Evolutionary conservation across 345 rosid species (phyloP).

Genomic region (Syzygium oleosum): DNA sequence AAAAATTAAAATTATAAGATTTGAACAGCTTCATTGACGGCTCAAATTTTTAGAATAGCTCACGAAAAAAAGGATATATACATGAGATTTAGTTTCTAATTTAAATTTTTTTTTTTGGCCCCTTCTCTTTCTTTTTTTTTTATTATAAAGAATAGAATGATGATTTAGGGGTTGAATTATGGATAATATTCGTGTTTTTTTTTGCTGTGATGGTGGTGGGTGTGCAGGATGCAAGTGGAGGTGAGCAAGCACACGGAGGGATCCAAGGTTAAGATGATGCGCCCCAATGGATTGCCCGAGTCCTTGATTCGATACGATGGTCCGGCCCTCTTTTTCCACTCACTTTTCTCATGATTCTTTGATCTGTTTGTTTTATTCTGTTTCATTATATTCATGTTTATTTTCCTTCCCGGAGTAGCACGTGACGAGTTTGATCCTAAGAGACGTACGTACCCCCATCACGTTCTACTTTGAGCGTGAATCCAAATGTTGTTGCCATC

Average conservation of each 20-base stretch:
- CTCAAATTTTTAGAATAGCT: neutral
- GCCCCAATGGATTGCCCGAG: conserved; percentile 96
- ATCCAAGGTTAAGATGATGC: conserved; percentile 58
- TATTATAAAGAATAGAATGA: neutral
- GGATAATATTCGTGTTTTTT: neutral
- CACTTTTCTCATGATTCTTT: neutral
- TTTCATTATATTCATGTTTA: neutral
- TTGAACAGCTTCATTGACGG: neutral
- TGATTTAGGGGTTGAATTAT: neutral
- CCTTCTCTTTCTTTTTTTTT: neutral
- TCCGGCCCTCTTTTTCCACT: neutral
- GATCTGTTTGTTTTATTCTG: neutral
- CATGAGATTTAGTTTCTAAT: neutral
- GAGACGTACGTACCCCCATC: neutral
- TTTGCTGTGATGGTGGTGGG: neutral
- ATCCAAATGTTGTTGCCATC: no score
- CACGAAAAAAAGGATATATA: neutral
- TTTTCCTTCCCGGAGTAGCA: neutral
- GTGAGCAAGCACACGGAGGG: conserved; percentile 97
- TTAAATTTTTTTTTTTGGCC: neutral
- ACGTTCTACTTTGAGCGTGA: neutral
- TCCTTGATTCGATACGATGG: conserved; percentile 94
- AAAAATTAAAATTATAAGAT: neutral
- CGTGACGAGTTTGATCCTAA: neutral
- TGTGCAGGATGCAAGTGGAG: conserved; percentile 89